Conservation (phyloP, 495 filamentous ascomycete species). For the Aspergillus bertholletiae region DNA sequence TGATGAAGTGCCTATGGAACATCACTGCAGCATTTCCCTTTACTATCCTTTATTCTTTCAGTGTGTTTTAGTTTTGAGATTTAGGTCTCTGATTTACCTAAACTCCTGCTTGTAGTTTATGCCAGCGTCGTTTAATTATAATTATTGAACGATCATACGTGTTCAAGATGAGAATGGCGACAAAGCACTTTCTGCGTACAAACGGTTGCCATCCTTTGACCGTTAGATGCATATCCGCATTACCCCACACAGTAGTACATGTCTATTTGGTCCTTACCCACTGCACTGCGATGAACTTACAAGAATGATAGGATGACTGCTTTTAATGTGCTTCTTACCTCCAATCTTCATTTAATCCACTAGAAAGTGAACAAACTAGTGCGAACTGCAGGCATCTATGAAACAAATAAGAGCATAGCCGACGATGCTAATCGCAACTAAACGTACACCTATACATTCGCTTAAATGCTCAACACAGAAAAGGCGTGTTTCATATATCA, state of each 20-base stretch:
- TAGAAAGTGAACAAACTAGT: neutral
- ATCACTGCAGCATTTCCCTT: neutral
- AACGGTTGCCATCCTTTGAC: neutral
- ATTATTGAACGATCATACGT: neutral
- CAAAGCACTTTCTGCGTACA: neutral
- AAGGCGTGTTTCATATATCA: neutral
- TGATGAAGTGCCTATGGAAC: constrained; percentile 4
- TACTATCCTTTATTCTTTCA: neutral
- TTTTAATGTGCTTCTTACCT: too few species aligned
- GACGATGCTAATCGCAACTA: neutral
- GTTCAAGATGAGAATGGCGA: neutral
- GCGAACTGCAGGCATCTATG: neutral
- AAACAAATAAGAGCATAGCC: neutral
- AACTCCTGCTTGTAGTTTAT: neutral
- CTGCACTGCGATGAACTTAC: too few species aligned
- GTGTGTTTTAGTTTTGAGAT: neutral
- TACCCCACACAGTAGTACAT: neutral
- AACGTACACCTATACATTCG: neutral
- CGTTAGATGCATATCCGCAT: neutral
- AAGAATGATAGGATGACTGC: too few species aligned
- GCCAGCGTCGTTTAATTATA: neutral
- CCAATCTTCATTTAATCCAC: too few species aligned
- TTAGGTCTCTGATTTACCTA: neutral
- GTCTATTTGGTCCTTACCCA: too few species aligned
- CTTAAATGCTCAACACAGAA: neutral